These are phyloP conservation scores for Nakazawaea holstii DNA, from an alignment of 805 yeast genomes.

Conservation along the genomic window DNA sequence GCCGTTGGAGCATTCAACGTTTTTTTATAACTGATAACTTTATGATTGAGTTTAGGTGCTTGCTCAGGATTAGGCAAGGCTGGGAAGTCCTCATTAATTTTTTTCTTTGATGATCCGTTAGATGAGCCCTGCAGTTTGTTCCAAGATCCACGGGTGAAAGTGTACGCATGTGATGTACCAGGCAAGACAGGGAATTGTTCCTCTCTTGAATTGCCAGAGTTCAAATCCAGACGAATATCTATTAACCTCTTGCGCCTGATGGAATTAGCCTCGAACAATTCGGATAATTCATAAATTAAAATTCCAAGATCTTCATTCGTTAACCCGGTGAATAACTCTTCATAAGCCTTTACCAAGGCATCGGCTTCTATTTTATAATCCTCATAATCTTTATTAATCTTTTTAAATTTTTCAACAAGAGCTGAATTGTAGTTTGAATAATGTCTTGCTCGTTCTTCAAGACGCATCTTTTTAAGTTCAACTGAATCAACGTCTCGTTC, in stretches of 20 bases:
- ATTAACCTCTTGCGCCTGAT: constrained; percentile 35
- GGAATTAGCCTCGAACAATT: constrained; percentile 45
- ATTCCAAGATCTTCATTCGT: constrained; percentile 47
- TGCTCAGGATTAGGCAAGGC: constrained; percentile 9
- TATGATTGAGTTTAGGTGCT: neutral
- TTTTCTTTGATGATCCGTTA: neutral
- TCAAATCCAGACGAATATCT: constrained; percentile 22
- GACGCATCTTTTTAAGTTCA: constrained; percentile 50
- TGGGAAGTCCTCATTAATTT: constrained; percentile 5
- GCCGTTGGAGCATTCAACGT: neutral
- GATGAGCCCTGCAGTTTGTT: constrained; percentile 14
- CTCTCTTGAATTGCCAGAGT: constrained; percentile 20
- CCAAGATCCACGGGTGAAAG: constrained; percentile 25
- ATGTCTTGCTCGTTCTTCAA: constrained; percentile 83
- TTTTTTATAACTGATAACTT: constrained; percentile 6
- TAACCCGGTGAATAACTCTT: constrained; percentile 36
- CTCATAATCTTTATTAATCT: constrained; percentile 42
- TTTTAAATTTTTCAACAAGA: constrained; percentile 42
- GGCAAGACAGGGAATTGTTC: constrained; percentile 48
- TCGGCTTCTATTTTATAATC: constrained; percentile 40
- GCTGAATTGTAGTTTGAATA: constrained; percentile 52
- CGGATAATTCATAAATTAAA: constrained; percentile 55
- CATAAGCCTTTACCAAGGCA: constrained; percentile 42
- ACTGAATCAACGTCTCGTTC: constrained; percentile 32
- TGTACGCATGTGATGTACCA: constrained; percentile 17